Conservation (phyloP, 2,329 filamentous ascomycete genomes). For the Tetracladium maxilliforme region DNA sequence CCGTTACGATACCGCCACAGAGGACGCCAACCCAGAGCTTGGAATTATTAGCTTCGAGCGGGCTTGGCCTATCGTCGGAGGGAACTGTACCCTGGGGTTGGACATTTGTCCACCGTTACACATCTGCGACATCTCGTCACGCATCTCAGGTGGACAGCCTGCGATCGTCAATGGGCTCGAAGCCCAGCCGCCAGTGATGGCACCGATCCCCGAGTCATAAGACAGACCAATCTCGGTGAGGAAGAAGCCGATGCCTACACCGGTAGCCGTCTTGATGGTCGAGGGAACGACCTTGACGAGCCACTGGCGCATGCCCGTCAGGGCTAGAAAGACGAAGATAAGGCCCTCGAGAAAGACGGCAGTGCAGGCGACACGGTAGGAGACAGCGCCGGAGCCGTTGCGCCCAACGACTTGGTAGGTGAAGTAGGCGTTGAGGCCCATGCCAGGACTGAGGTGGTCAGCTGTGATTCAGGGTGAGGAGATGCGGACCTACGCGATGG, state of each 20-base stretch:
- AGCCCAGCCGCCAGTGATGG: slow-evolving; percentile 51
- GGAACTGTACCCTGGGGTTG: slow-evolving; percentile 45
- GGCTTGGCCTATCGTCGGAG: not conserved
- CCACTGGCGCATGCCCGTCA: slow-evolving; percentile 61
- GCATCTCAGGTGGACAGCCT: slow-evolving; percentile 48
- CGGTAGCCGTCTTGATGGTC: slow-evolving; percentile 50
- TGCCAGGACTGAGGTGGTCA: slow-evolving; percentile 34
- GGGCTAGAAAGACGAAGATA: slow-evolving; percentile 46
- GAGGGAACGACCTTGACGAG: slow-evolving; percentile 49
- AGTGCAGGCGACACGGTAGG: slow-evolving; percentile 45
- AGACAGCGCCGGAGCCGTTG: slow-evolving; percentile 38
- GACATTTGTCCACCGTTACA: slow-evolving; percentile 55
- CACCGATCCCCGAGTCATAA: slow-evolving; percentile 70
- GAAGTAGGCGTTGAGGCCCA: slow-evolving; percentile 56
- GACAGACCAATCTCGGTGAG: slow-evolving; percentile 52
- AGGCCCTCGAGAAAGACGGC: slow-evolving; percentile 51
- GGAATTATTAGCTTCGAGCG: slow-evolving; percentile 1
- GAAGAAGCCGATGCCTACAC: slow-evolving; percentile 50
- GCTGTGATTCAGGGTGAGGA: slow-evolving; percentile 1
- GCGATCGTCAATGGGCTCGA: slow-evolving; percentile 63
- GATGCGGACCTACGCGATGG: slow-evolving; percentile 44
- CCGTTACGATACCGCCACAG: slow-evolving; percentile 64
- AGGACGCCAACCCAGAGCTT: slow-evolving; percentile 78
- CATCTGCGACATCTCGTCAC: slow-evolving; percentile 28
- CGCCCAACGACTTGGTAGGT: slow-evolving; percentile 51